These are phyloP conservation scores for Papiliotrema fonsecae DNA, from an alignment of 1,284 basidiomycete species.

Conservation along the genomic window DNA sequence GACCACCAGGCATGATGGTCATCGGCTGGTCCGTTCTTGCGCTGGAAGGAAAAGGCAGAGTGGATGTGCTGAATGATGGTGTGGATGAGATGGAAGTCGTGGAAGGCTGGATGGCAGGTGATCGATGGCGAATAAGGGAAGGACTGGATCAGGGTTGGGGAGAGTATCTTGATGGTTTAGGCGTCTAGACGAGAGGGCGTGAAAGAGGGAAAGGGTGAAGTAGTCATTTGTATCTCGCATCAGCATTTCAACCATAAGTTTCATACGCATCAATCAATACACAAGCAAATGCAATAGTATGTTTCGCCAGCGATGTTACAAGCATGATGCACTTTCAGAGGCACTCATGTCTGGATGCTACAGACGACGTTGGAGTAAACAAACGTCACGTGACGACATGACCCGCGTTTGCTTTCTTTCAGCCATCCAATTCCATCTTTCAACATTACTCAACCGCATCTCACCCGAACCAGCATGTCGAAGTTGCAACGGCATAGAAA, in stretches of 20 bases:
- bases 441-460: background rate
- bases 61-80: constrained; percentile 51
- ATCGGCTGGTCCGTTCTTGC: constrained; percentile 75
- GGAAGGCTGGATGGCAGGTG: constrained; percentile 18
- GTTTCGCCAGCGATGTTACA: background rate
- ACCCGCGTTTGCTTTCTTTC: background rate
- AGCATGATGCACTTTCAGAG: background rate
- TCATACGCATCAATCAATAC: too few species aligned
- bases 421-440: too few species aligned
- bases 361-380: background rate
- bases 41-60: constrained; percentile 53
- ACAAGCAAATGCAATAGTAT: too few species aligned
- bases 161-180: constrained; percentile 7
- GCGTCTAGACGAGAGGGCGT: background rate
- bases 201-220: too few species aligned
- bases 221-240: too few species aligned
- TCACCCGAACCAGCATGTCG: background rate
- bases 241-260: too few species aligned
- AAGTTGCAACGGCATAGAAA: background rate
- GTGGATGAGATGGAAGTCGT: constrained; percentile 34
- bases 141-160: constrained; percentile 24
- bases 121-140: constrained; percentile 25
- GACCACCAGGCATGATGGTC: constrained; percentile 93
- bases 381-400: background rate
- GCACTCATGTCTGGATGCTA: background rate